Percentiles rank a stretch among this genome's conserved stretches.
These are phyloP conservation scores for Boletus sensibilis DNA, from an alignment of 768 basidiomycete species.

Conservation along the genomic window DNA sequence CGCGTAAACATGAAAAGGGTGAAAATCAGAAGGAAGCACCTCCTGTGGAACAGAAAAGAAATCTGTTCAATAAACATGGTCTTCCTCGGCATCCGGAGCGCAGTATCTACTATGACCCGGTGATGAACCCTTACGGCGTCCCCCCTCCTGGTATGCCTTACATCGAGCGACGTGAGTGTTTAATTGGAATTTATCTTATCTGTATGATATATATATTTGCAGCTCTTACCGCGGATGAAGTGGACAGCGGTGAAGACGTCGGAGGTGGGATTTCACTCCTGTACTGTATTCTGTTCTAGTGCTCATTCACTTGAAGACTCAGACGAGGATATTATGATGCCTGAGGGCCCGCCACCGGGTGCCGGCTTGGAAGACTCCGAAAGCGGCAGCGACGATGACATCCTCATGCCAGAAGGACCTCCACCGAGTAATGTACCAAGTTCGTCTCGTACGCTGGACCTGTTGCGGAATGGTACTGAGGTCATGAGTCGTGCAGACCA, in stretches of 20 bases:
- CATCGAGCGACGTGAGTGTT: conserved; percentile 72
- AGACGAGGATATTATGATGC: conserved; percentile 67
- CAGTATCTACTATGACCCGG: conserved; percentile 88
- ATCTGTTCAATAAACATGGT: conserved; percentile 79
- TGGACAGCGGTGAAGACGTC: conserved; percentile 60
- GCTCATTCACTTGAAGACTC: conserved; percentile 11
- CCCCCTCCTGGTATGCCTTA: conserved; percentile 99
- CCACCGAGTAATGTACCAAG: conserved; percentile 43
- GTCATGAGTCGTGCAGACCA: conserved; percentile 3
- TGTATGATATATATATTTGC: conserved; percentile 1
- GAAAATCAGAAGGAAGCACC: conserved; percentile 42
- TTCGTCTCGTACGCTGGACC: conserved; percentile 10
- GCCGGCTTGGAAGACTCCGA: conserved; percentile 36
- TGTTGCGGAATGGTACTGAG: background rate
- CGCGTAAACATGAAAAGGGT: conserved; percentile 44
- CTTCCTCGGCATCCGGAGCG: conserved; percentile 88
- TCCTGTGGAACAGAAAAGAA: conserved; percentile 50
- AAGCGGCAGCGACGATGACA: conserved; percentile 74
- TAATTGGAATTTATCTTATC: background rate
- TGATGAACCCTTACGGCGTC: conserved; percentile 92
- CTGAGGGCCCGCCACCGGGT: conserved; percentile 58
- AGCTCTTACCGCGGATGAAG: conserved; percentile 65
- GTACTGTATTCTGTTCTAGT: background rate
- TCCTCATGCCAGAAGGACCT: conserved; percentile 84
- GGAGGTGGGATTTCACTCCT: conserved; percentile 34